Percentiles rank a stretch among this genome's conserved stretches.
phyloP scores from a whole-genome alignment of 225 moss, liverwort and hornwort genomes.

The Physcomitrium patens region DNA sequence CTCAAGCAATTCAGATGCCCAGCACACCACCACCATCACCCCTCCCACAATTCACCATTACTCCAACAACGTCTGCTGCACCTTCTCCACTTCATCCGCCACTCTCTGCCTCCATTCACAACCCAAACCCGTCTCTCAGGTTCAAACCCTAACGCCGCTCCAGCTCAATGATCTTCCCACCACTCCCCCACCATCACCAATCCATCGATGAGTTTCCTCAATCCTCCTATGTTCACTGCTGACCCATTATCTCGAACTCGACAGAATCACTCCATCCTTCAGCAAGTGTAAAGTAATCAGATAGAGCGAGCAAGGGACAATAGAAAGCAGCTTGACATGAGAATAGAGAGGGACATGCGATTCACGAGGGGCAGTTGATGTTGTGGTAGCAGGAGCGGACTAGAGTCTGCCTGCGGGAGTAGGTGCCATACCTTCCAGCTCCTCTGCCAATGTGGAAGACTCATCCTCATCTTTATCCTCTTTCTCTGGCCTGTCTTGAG shows the following conservation, averaged over 20 bases:
- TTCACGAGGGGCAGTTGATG: slow-evolving; percentile 17
- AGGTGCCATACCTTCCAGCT: slow-evolving; percentile 1
- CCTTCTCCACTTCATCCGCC: background rate
- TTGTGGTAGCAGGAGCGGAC: slow-evolving; percentile 1
- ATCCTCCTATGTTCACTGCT: too few species aligned
- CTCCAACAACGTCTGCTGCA: background rate
- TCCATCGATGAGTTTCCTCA: too few species aligned
- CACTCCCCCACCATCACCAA: too few species aligned
- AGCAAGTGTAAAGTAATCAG: too few species aligned
- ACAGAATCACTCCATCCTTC: too few species aligned
- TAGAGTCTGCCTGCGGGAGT: background rate
- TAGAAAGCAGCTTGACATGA: background rate
- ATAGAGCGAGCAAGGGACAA: too few species aligned
- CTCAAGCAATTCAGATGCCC: too few species aligned
- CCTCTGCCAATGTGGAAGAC: slow-evolving; percentile 3
- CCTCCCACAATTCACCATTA: background rate
- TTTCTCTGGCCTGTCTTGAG: slow-evolving; percentile 8
- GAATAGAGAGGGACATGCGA: slow-evolving; percentile 15
- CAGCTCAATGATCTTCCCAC: background rate
- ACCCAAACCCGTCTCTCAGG: background rate
- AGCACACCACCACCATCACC: too few species aligned
- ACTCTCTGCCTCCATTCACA: background rate
- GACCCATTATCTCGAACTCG: too few species aligned
- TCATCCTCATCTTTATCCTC: slow-evolving; percentile 17
- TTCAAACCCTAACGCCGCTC: slow-evolving; percentile 1